These are phyloP conservation scores for Medicago lupulina DNA, from an alignment of 306 rosid genomes.

Conservation along the genomic window DNA sequence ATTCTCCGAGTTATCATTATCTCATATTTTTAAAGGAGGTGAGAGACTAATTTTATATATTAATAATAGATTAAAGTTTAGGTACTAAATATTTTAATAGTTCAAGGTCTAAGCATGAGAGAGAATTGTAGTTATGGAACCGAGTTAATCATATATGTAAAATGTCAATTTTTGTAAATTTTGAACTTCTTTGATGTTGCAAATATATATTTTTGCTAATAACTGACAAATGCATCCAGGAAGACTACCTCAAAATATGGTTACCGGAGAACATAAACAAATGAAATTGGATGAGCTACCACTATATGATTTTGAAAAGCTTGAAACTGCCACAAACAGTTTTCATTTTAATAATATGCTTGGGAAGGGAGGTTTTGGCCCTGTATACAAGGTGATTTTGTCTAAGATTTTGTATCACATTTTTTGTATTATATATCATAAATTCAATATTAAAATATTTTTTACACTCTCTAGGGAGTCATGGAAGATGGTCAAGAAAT, in stretches of 20 bases:
- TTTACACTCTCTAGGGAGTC: constrained; percentile 35
- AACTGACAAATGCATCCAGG: constrained; percentile 12
- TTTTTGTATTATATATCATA: constrained; percentile 9
- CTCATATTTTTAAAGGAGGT: too few species aligned
- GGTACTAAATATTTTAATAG: too few species aligned
- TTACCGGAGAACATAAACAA: neutral
- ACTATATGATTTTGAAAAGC: constrained; percentile 37
- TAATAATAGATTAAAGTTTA: too few species aligned
- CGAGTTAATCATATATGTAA: too few species aligned
- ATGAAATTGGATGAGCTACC: constrained; percentile 44
- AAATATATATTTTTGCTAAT: too few species aligned
- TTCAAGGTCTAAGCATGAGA: too few species aligned
- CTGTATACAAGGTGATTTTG: constrained; percentile 43
- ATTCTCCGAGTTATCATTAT: too few species aligned
- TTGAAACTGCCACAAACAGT: constrained; percentile 45
- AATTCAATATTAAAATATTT: neutral
- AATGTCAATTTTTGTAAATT: neutral
- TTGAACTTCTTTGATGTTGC: neutral
- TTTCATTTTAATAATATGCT: constrained; percentile 40
- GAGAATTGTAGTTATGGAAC: too few species aligned
- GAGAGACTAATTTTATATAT: too few species aligned
- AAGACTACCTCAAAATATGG: neutral
- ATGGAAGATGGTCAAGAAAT: constrained; percentile 50
- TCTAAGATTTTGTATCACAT: neutral
- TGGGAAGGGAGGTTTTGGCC: constrained; percentile 52